Evolutionary conservation across 2,329 filamentous ascomycete genomes (phyloP), one percentile per base, ranked within the genome.

Genomic region (Arthroderma sp.): DNA sequence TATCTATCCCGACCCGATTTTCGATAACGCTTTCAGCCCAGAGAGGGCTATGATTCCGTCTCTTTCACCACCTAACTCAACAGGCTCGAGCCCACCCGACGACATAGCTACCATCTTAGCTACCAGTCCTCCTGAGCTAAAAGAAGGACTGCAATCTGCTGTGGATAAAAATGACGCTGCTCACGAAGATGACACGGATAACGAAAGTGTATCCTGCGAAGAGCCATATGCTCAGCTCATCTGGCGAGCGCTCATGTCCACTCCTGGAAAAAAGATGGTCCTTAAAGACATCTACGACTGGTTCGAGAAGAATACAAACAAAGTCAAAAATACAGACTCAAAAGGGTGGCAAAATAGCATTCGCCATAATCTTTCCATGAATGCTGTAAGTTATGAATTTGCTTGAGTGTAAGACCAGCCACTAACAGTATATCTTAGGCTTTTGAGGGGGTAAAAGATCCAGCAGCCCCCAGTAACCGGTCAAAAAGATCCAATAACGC

Each of bases 301-400:
- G 87, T 94, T 96, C 56, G 71, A 76, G 36, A 73, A 80, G 29
- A 81, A 94, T 57, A 94, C 87, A 2, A 74, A 77, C 53, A 94
- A 91, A 62, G 78, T 77, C 4, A 77, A 71, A 43, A 72, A 73
- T 38, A 59, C 64, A 11, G 72, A 70, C 5, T 68, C 64, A 8
- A 82, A 80, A 54, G 89, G 88, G 6, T 96, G 89, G 89, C 83
- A 89, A 65, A 96, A 95, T 63, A 94, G 86, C 60, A 93, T 96
- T 52, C 78, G 89, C 2, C 89, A 96, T 62, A 96, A 96, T 54
- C 69, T 96, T 5, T 94, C 86, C 40, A 95, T 96, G 88, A 96
- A 96, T 56, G 74, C 75, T 49, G 89, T 95, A 77, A 66, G 78
- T 71, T 41, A 9, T 38, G 6, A 37, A 5, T 5, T 15, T 27